Conservation (phyloP, 2,329 filamentous ascomycete species). For the Nothophoma quercina region DNA sequence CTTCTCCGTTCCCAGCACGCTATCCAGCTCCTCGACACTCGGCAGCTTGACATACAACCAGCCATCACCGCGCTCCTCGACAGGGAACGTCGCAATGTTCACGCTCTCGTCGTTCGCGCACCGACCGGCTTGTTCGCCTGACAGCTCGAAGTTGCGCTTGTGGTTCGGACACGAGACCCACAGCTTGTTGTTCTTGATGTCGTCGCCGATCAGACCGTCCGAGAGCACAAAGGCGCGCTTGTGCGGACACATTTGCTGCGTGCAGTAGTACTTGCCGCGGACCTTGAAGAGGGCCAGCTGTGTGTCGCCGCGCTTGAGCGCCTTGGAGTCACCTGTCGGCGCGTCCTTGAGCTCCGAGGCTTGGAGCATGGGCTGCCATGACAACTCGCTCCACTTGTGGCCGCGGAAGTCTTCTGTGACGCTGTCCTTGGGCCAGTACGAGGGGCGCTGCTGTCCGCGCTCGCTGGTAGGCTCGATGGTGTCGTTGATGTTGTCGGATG, state of each 20-base stretch:
- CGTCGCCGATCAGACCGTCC: constrained; percentile 82
- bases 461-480: constrained; percentile 76
- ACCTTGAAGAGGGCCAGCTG: constrained; percentile 89
- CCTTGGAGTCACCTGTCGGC: constrained; percentile 76
- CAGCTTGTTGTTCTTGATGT: constrained; percentile 66
- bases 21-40: constrained; percentile 80
- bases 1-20: constrained; percentile 76
- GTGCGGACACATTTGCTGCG: constrained; percentile 95
- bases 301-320: constrained; percentile 85
- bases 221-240: constrained; percentile 89
- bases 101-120: constrained; percentile 78
- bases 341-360: constrained; percentile 72
- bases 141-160: constrained; percentile 87
- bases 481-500: constrained; percentile 69
- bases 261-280: constrained; percentile 79
- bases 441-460: constrained; percentile 75
- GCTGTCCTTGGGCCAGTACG: constrained; percentile 76
- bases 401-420: constrained; percentile 76
- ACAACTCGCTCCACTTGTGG: constrained; percentile 69
- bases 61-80: constrained; percentile 77
- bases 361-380: constrained; percentile 83
- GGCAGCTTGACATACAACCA: constrained; percentile 83
- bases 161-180: constrained; percentile 89
- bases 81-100: constrained; percentile 82
- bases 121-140: constrained; percentile 68